Percentiles rank a stretch among this genome's conserved stretches.
These are phyloP conservation scores for Acacia concinna DNA, from an alignment of 331 rosid genomes.

Conservation along the genomic window DNA sequence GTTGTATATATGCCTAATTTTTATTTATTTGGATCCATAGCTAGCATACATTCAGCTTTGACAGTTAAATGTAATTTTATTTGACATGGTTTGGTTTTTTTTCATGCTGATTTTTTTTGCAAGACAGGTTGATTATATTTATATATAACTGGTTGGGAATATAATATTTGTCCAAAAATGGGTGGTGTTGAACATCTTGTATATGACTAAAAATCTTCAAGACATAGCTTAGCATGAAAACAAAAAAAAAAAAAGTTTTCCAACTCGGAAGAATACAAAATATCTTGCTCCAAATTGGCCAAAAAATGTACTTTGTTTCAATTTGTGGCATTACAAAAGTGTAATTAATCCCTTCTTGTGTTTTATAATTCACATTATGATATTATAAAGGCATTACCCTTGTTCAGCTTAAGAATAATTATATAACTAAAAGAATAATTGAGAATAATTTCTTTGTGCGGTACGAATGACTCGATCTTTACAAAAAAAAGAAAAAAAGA, in stretches of 20 bases:
- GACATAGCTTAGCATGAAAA: no score
- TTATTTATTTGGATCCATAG: constrained; percentile 33
- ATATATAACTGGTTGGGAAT: not conserved
- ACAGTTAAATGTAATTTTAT: constrained; percentile 23
- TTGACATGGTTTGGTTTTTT: constrained; percentile 28
- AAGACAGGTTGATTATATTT: constrained; percentile 12
- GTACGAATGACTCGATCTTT: not conserved
- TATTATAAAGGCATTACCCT: no score
- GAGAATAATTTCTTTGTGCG: no score
- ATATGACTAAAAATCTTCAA: not conserved
- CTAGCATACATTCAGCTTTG: constrained; percentile 34
- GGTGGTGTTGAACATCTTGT: not conserved
- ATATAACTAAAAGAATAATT: no score
- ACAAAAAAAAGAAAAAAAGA: no score
- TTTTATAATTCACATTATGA: no score
- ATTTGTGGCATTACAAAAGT: no score
- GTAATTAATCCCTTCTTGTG: no score
- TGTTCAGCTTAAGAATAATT: no score
- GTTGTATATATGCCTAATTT: constrained; percentile 34
- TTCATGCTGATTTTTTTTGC: constrained; percentile 20
- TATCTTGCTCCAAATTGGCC: no score
- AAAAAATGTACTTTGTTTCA: no score
- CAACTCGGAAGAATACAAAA: not conserved
- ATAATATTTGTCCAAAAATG: not conserved
- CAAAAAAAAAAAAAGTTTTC: no score